phyloP scores from a whole-genome alignment of 1,284 basidiomycete genomes.

The Sporisorium graminicola region DNA sequence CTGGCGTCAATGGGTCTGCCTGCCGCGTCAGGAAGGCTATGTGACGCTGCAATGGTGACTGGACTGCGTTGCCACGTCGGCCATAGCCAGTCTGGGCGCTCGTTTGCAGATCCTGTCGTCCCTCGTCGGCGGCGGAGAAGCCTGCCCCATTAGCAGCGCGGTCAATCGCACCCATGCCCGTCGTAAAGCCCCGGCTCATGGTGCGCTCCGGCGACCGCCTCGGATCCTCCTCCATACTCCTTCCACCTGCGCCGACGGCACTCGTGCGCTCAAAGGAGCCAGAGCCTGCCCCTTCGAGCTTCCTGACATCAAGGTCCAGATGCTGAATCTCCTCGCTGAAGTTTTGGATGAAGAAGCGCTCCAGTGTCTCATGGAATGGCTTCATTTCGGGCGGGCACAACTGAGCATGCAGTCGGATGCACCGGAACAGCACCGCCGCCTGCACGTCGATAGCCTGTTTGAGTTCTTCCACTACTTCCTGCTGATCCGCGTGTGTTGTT shows the following conservation, averaged over 20 bases:
- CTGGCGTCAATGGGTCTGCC: slow-evolving; percentile 10
- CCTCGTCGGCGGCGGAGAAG: slow-evolving; percentile 26
- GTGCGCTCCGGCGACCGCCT: slow-evolving; percentile 37
- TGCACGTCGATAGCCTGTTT: slow-evolving; percentile 79
- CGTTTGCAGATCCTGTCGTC: slow-evolving; percentile 40
- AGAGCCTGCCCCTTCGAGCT: slow-evolving; percentile 22
- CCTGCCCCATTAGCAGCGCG: slow-evolving; percentile 18
- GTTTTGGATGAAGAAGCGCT: slow-evolving; percentile 86
- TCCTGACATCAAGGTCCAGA: slow-evolving; percentile 52
- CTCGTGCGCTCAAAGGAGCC: slow-evolving; percentile 18
- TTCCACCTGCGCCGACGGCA: slow-evolving; percentile 6
- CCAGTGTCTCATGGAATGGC: slow-evolving; percentile 89
- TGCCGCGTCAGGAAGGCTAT: slow-evolving; percentile 46
- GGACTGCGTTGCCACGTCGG: slow-evolving; percentile 16
- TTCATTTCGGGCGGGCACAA: slow-evolving; percentile 88
- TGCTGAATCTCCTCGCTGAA: slow-evolving; percentile 84
- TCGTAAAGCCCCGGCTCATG: slow-evolving; percentile 34
- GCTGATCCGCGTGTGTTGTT: slow-evolving; percentile 78
- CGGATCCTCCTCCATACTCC: slow-evolving; percentile 24
- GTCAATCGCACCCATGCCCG: slow-evolving; percentile 45
- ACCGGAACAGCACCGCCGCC: slow-evolving; percentile 84
- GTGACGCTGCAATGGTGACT: slow-evolving; percentile 53
- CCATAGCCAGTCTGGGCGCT: slow-evolving; percentile 15
- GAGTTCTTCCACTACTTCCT: slow-evolving; percentile 79
- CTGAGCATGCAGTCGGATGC: slow-evolving; percentile 83